Evolutionary conservation across 352 stramenopile species (phyloP), one percentile per base, ranked within the genome.

Genomic region (Blastocystis sp.): DNA sequence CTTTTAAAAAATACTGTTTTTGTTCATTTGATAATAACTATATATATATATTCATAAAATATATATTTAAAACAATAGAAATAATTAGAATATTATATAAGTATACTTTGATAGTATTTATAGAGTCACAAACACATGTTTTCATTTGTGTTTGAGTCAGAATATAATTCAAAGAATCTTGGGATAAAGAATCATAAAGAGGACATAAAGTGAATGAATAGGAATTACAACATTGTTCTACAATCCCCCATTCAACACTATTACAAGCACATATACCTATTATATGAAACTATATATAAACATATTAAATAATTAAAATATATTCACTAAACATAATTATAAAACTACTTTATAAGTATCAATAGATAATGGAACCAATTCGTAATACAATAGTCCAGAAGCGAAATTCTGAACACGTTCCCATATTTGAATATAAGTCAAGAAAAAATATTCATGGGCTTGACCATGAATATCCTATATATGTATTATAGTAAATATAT

Each of bases 1-100:
- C 46, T 21, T 56, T 28, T 11, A 56, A 19, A 18, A 35, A 35
- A 42, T 44, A 25, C 4, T 44, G 25, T 35, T 42, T 44, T 27
- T 56, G 32, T 7, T 25, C 25, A 32, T 44, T 56, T 7, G 46
- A 56, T 21, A 56, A 28, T 16, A 56, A 78, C 16, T 57, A 46
- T 0, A 10, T 11, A 0, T 35, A 3, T 25, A 7, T 4, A 13
- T 2, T n/a, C n/a, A n/a, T n/a, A n/a, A n/a, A n/a, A n/a, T 18
- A 47, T 46, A 35, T 47, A n/a, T n/a, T n/a, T n/a, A n/a, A n/a
- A n/a, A n/a, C n/a, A n/a, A n/a, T n/a, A n/a, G n/a, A n/a, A n/a
- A n/a, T n/a, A n/a, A n/a, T n/a, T n/a, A n/a, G n/a, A n/a, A n/a
- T n/a, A n/a, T n/a, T n/a, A n/a, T n/a, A n/a, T n/a, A n/a, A n/a